Percentiles rank a stretch among this genome's conserved stretches.
These are phyloP conservation scores for Cytospora chrysosperma DNA, from an alignment of 2,329 filamentous ascomycete species.

Conservation along the genomic window DNA sequence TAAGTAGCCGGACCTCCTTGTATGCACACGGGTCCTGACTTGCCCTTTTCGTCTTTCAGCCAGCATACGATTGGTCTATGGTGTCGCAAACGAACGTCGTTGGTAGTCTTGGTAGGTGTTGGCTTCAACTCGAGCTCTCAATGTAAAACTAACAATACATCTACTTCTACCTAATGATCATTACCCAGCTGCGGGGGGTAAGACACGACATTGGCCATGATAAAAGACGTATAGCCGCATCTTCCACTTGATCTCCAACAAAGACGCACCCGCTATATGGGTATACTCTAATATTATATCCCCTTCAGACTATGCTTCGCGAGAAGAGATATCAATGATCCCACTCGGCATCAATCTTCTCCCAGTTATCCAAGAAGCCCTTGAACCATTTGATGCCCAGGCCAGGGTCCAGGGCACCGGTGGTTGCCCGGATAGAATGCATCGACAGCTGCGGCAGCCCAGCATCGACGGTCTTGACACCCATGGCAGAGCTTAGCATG, in stretches of 20 bases:
- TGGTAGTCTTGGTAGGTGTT: too few relatives aligned
- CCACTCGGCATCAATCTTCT: constrained; percentile 82
- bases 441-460: constrained; percentile 91
- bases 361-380: constrained; percentile 84
- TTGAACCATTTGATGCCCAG: constrained; percentile 86
- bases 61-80: not conserved
- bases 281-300: not conserved
- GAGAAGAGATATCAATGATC: too few relatives aligned
- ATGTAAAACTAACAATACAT: not conserved
- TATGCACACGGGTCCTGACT: too few relatives aligned
- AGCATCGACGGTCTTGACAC: constrained; percentile 80
- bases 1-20: too few relatives aligned
- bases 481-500: constrained; percentile 77
- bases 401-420: constrained; percentile 80
- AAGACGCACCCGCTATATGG: not conserved
- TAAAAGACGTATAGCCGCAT: not conserved
- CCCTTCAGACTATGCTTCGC: too few relatives aligned
- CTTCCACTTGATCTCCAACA: not conserved
- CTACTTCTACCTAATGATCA: not conserved
- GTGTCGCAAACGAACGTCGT: too few relatives aligned
- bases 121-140: not conserved
- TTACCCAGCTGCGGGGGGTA: too few relatives aligned
- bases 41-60: not conserved
- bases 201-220: too few relatives aligned
- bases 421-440: constrained; percentile 90